Percentiles rank a stretch among this genome's conserved stretches.
Conservation (phyloP, 2,329 filamentous ascomycete species). For the Neonectria ditissima region DNA sequence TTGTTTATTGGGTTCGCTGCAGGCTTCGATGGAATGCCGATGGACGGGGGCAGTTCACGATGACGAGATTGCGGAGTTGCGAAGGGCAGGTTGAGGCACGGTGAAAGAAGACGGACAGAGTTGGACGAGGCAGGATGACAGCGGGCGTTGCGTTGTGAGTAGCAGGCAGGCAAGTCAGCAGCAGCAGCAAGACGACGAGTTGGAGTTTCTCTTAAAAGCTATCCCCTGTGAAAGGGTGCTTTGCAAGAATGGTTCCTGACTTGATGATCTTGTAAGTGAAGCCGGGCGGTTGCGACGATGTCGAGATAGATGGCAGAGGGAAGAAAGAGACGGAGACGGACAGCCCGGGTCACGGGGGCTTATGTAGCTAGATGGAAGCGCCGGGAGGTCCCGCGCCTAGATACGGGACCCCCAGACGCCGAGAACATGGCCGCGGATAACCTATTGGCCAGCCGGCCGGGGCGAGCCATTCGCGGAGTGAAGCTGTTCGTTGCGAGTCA, state of each 20-base stretch:
- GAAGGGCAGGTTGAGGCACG: slow-evolving; percentile 10
- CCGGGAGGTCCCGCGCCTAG: slow-evolving; percentile 36
- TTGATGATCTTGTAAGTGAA: slow-evolving; percentile 37
- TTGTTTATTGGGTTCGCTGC: slow-evolving; percentile 12
- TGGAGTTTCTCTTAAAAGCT: slow-evolving; percentile 43
- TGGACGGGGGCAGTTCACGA: slow-evolving; percentile 11
- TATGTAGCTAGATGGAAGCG: slow-evolving; percentile 32
- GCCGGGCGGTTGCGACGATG: slow-evolving; percentile 38
- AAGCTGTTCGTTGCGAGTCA: slow-evolving; percentile 12
- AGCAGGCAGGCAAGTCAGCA: slow-evolving; percentile 39
- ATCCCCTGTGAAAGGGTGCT: slow-evolving; percentile 32
- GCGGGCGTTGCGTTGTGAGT: slow-evolving; percentile 16
- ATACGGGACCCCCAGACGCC: slow-evolving; percentile 31
- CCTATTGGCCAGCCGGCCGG: slow-evolving; percentile 8
- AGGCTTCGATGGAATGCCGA: slow-evolving; percentile 20
- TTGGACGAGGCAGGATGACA: slow-evolving; percentile 17
- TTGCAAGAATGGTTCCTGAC: slow-evolving; percentile 41
- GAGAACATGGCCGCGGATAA: background rate
- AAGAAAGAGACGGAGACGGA: slow-evolving; percentile 24
- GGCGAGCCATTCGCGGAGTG: slow-evolving; percentile 6
- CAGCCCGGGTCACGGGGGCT: slow-evolving; percentile 32
- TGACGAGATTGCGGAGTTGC: slow-evolving; percentile 9
- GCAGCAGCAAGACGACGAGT: slow-evolving; percentile 41
- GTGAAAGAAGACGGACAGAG: slow-evolving; percentile 17
- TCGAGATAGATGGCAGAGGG: slow-evolving; percentile 23